phyloP scores from a whole-genome alignment of 306 rosid genomes.

The Cicer pinnatifidum region DNA sequence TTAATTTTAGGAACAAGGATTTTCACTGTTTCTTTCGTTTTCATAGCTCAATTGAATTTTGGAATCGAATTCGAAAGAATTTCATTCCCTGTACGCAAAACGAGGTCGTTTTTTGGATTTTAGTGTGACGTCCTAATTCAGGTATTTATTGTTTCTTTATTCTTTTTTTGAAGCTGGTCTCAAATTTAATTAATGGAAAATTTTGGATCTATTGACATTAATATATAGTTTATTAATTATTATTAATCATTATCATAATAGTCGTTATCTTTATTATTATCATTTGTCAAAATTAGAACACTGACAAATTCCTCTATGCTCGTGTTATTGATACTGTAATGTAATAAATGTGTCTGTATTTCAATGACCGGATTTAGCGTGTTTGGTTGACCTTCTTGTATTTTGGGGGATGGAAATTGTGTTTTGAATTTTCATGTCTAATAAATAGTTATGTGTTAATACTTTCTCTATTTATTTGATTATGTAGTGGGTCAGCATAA shows the following conservation, averaged over 20 bases:
- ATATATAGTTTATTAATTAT: constrained; percentile 27
- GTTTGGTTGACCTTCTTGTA: constrained; percentile 45
- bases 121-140: constrained; percentile 42
- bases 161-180: constrained; percentile 21
- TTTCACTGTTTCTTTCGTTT: constrained; percentile 46
- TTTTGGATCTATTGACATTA: constrained; percentile 39
- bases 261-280: background rate
- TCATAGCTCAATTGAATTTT: constrained; percentile 46
- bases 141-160: constrained; percentile 47
- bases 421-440: background rate
- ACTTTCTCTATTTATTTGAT: constrained; percentile 37
- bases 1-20: constrained; percentile 51
- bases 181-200: constrained; percentile 20
- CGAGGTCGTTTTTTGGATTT: constrained; percentile 42
- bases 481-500: constrained; percentile 45
- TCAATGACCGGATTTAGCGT: constrained; percentile 36
- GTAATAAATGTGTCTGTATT: constrained; percentile 46
- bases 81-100: constrained; percentile 36
- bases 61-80: constrained; percentile 27
- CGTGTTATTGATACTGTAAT: constrained; percentile 32
- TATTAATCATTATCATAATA: constrained; percentile 2
- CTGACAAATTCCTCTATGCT: constrained; percentile 6
- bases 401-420: constrained; percentile 12
- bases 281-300: background rate
- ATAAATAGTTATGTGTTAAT: constrained; percentile 12